These are phyloP conservation scores for Magnaporthiopsis rhizophila DNA, from an alignment of 2,329 filamentous ascomycete genomes.

Conservation along the genomic window DNA sequence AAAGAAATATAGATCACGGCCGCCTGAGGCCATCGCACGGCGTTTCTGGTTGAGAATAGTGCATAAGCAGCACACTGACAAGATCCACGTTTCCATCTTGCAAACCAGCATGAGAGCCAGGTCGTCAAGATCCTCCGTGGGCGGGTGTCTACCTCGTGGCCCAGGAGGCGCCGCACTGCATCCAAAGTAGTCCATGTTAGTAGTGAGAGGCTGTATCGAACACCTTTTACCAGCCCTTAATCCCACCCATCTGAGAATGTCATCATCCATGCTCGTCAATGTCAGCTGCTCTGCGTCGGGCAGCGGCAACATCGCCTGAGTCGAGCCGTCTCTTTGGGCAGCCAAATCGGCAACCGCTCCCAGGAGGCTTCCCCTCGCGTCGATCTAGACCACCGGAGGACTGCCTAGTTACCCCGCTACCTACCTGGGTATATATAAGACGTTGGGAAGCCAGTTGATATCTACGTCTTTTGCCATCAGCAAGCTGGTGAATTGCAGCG, in stretches of 20 bases:
- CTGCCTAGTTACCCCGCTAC: no score
- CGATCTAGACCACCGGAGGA: no score
- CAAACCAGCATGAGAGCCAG: background rate
- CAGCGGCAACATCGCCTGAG: no score
- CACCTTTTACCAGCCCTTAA: no score
- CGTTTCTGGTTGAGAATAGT: background rate
- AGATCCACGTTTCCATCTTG: background rate
- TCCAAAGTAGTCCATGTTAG: background rate
- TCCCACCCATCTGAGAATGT: background rate
- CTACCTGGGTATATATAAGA: background rate
- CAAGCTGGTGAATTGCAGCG: background rate
- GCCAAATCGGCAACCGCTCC: no score
- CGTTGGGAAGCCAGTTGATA: background rate
- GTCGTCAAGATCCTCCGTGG: background rate
- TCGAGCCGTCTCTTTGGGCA: no score
- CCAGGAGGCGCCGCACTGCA: background rate
- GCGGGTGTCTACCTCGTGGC: no score
- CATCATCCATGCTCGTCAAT: no score
- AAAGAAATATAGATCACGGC: background rate
- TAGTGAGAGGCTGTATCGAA: background rate
- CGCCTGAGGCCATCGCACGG: background rate
- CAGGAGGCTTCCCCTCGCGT: background rate
- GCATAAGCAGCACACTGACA: background rate
- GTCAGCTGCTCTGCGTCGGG: no score
- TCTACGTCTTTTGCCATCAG: background rate